Evolutionary conservation across 345 rosid genomes (phyloP).

Genomic region (Euphorbia pulcherrima): DNA sequence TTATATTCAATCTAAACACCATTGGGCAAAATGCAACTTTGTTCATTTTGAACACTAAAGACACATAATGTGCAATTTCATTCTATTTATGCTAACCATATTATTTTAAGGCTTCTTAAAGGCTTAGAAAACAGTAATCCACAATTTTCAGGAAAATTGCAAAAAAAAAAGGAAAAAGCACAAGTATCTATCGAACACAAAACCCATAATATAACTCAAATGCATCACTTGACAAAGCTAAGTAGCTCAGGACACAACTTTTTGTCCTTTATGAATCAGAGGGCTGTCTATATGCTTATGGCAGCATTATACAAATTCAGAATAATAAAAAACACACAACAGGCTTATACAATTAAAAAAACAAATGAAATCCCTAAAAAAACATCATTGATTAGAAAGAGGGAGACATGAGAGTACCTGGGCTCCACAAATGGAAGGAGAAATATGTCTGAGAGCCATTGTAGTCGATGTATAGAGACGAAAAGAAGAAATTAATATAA

Average conservation of each 20-base stretch:
- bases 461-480: slow-evolving; percentile 19
- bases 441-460: slow-evolving; percentile 11
- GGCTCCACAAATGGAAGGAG: slow-evolving; percentile 18
- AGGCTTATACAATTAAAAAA: neutral
- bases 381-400: no score
- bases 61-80: no score
- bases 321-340: neutral
- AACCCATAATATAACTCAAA: neutral
- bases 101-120: neutral
- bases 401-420: slow-evolving; percentile 24
- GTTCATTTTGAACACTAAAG: neutral
- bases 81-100: no score
- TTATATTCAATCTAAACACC: neutral
- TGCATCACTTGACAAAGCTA: neutral
- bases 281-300: neutral
- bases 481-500: slow-evolving; percentile 24
- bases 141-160: neutral
- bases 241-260: no score
- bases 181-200: neutral
- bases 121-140: neutral
- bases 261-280: no score
- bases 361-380: slow-evolving; percentile 4
- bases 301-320: neutral
- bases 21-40: neutral
- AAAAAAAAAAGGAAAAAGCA: neutral